Evolutionary conservation across 768 basidiomycete genomes (phyloP).

Genomic region (Termitomyces sp.): DNA sequence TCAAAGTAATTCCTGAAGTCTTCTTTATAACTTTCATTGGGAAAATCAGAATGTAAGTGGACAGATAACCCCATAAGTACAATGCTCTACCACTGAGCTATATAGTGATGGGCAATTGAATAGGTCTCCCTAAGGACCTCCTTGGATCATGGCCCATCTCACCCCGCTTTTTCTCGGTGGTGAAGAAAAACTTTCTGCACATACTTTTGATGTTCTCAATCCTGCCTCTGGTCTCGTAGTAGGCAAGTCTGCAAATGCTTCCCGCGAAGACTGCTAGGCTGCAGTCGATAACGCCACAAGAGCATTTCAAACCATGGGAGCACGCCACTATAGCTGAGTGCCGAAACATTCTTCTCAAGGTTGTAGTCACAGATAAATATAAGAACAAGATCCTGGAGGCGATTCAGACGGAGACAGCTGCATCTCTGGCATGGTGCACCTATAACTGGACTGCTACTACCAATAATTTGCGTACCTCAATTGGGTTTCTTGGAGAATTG

Average conservation of each 20-base stretch:
- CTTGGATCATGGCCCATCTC: slow-evolving; percentile 17
- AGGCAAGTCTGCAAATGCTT: slow-evolving; percentile 39
- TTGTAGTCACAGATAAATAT: slow-evolving; percentile 37
- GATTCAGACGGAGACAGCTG: slow-evolving; percentile 33
- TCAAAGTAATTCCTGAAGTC: too few relatives aligned
- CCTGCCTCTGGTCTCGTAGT: slow-evolving; percentile 36
- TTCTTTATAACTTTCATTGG: too few relatives aligned
- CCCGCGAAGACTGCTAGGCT: slow-evolving; percentile 32
- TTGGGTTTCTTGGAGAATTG: slow-evolving; percentile 29
- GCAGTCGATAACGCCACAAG: slow-evolving; percentile 39
- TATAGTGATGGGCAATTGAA: neutral
- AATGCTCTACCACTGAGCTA: too few relatives aligned
- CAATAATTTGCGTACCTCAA: slow-evolving; percentile 23
- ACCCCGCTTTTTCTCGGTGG: slow-evolving; percentile 38
- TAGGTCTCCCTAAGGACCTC: neutral
- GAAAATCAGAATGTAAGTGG: too few relatives aligned
- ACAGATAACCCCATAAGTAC: too few relatives aligned
- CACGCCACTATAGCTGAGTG: slow-evolving; percentile 24
- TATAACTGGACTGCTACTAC: slow-evolving; percentile 20
- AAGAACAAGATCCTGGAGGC: slow-evolving; percentile 25
- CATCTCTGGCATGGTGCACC: slow-evolving; percentile 20
- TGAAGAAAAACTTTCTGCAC: slow-evolving; percentile 25
- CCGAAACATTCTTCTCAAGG: slow-evolving; percentile 42
- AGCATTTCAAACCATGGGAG: slow-evolving; percentile 47
- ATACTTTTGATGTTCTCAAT: slow-evolving; percentile 41